A percentile compares a stretch with the other conserved stretches of the same genome.
Evolutionary conservation across 768 basidiomycete species (phyloP).

Genomic region (Floccularia luteovirens): DNA sequence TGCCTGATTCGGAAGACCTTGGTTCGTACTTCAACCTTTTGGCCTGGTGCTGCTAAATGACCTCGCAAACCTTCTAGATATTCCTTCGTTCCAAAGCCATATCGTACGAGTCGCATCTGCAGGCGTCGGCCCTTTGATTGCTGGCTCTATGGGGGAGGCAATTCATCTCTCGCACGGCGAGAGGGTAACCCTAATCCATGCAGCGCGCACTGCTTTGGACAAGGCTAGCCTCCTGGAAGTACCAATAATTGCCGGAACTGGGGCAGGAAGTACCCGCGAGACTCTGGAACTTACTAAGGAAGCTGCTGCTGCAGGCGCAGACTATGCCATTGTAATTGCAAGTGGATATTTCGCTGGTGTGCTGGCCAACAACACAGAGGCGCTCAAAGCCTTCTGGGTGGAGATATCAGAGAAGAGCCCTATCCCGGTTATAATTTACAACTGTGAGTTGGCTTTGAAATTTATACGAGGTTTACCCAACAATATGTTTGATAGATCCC

Average conservation of each 20-base stretch:
- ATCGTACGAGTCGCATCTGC: constrained; percentile 54
- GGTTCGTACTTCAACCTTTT: constrained; percentile 37
- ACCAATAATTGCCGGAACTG: constrained; percentile 79
- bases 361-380: constrained; percentile 48
- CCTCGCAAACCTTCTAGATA: constrained; percentile 29
- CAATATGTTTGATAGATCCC: constrained; percentile 50
- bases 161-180: constrained; percentile 66
- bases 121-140: constrained; percentile 65
- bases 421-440: constrained; percentile 85
- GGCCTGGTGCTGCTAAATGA: background rate
- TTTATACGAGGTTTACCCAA: background rate
- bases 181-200: constrained; percentile 53
- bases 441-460: constrained; percentile 46
- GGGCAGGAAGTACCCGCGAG: constrained; percentile 77
- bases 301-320: constrained; percentile 81
- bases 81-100: constrained; percentile 62
- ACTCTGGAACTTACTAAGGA: constrained; percentile 68
- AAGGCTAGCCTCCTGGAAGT: constrained; percentile 44
- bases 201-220: constrained; percentile 69
- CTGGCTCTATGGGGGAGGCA: constrained; percentile 85
- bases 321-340: constrained; percentile 78
- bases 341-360: constrained; percentile 85
- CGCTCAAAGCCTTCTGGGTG: constrained; percentile 72
- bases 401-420: constrained; percentile 77
- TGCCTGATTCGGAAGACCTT: constrained; percentile 68